Percentiles rank a stretch among this genome's conserved stretches.
phyloP scores from a whole-genome alignment of 768 basidiomycete genomes.

The Cyathus striatus region DNA sequence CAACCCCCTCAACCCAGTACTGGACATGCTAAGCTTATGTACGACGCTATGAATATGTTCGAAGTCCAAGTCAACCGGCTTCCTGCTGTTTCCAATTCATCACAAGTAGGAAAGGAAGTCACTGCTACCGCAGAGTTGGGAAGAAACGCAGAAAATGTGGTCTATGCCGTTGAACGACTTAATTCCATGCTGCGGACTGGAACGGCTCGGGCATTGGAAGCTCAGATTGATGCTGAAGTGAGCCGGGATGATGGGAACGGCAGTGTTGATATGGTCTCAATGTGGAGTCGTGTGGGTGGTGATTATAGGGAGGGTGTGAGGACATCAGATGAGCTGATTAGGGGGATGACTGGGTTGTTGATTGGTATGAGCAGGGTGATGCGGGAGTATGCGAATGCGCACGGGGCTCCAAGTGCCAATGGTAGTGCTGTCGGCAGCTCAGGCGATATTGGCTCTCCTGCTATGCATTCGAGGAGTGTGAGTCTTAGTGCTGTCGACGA shows the following conservation, averaged over 20 bases:
- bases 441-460: slow-evolving; percentile 16
- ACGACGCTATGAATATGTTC: slow-evolving; percentile 66
- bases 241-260: slow-evolving; percentile 30
- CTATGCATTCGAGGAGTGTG: slow-evolving; percentile 42
- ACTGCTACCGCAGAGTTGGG: slow-evolving; percentile 49
- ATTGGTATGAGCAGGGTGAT: slow-evolving; percentile 70
- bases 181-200: slow-evolving; percentile 55
- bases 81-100: slow-evolving; percentile 21
- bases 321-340: slow-evolving; percentile 74
- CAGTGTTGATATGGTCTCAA: slow-evolving; percentile 37
- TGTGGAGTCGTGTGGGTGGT: slow-evolving; percentile 66
- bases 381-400: slow-evolving; percentile 42
- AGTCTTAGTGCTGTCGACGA: slow-evolving; percentile 49
- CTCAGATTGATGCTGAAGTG: slow-evolving; percentile 75
- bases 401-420: slow-evolving; percentile 10
- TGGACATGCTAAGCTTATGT: slow-evolving; percentile 68
- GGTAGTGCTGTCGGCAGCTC: slow-evolving; percentile 14
- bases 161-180: slow-evolving; percentile 60
- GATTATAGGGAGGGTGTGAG: slow-evolving; percentile 71
- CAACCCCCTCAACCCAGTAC: slow-evolving; percentile 19
- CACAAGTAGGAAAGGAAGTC: not conserved
- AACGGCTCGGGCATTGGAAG: slow-evolving; percentile 57
- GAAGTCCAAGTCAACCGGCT: slow-evolving; percentile 60
- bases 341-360: slow-evolving; percentile 71
- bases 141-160: slow-evolving; percentile 57